Base-by-base conservation (phyloP, 352 stramenopile genomes). In the Phytophthora pluvialis region DNA sequence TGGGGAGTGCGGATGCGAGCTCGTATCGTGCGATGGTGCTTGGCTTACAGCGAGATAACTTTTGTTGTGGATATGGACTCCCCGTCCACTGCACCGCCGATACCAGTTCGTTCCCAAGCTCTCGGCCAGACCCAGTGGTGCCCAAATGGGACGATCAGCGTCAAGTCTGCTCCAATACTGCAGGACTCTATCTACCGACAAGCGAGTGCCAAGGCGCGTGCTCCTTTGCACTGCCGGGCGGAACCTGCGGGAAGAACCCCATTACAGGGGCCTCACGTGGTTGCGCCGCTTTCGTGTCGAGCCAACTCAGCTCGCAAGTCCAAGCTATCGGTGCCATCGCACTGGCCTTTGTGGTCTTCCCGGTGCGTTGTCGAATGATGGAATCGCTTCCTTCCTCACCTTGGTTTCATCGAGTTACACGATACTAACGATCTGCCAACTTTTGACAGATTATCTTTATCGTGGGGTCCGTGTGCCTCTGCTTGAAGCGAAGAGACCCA, bases 401-500 rank as follows among this genome's bases (percentile, higher is more conserved):
- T n/a, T n/a, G n/a, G n/a, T n/a, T n/a, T n/a, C n/a, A n/a, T n/a
- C n/a, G n/a, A n/a, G n/a, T n/a, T n/a, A n/a, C n/a, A 4, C 26
- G 4, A 31, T 2, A 13, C 40, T 29, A n/a, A 28, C 8, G 7
- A 25, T 6, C 29, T 29, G 4, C 31, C 3, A n/a, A 11, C 13
- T 40, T 40, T 11, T n/a, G 9, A 3, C 25, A 91, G 81, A 72
- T 88, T 11, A 5, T 62, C 12, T 90, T 87, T 53, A 51, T 89
- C 6, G 3, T 87, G 9, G 60, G 52, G 25, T 85, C 81, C 0
- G 3, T 90, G 2, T 91, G 81, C 38, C 72, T 94, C 13, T 89
- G 84, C 56, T 81, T 89, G 29, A 92, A 94, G 64, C 75, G 85
- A 35, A 62, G 84, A 40, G 83, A 94, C 43, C 70, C 89, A 64